These are phyloP conservation scores for Solanum dulcamara DNA, from an alignment of 257 asterid genomes.

Conservation along the genomic window DNA sequence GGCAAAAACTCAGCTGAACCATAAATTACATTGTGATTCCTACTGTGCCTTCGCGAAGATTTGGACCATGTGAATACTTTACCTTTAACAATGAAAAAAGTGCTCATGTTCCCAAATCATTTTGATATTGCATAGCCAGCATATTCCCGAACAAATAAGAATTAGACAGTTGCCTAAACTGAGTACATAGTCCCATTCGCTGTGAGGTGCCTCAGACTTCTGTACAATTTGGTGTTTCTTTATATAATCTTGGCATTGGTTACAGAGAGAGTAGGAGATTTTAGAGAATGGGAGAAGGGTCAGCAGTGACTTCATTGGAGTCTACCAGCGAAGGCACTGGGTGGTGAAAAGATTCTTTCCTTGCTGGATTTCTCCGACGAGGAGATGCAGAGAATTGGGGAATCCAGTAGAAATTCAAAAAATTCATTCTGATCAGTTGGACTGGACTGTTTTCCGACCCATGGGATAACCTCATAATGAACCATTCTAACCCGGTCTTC, in stretches of 20 bases:
- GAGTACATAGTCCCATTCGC: neutral
- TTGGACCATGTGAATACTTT: neutral
- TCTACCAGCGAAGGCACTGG: neutral
- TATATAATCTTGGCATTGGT: neutral
- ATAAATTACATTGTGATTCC: neutral
- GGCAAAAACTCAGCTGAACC: neutral
- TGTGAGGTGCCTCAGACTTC: neutral
- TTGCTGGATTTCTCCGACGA: neutral
- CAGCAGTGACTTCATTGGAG: neutral
- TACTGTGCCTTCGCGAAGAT: neutral
- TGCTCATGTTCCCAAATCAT: neutral
- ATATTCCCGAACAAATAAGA: neutral
- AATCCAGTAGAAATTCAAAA: neutral
- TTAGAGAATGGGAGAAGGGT: neutral
- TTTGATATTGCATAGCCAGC: neutral
- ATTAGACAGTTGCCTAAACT: neutral
- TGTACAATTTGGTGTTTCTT: neutral
- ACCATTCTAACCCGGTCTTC: neutral
- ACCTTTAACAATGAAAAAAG: neutral
- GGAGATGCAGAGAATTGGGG: neutral
- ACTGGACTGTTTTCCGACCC: neutral
- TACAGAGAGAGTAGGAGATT: neutral
- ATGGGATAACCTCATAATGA: neutral
- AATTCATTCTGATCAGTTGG: neutral
- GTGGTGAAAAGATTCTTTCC: neutral